Evolutionary conservation across 2,329 filamentous ascomycete genomes (phyloP).

Genomic region (Dothistroma pini): DNA sequence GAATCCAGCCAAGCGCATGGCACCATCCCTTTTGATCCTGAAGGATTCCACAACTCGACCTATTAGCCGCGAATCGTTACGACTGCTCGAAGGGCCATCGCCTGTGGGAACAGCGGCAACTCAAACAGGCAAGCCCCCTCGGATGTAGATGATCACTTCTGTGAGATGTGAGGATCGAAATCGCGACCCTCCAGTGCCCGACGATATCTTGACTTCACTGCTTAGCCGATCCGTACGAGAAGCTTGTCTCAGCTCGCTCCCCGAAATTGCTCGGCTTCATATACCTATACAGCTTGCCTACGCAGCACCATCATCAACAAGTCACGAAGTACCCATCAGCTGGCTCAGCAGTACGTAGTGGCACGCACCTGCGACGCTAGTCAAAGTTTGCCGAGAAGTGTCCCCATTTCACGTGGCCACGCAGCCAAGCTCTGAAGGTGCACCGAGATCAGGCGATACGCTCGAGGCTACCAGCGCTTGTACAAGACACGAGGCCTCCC

Average conservation of each 20-base stretch:
- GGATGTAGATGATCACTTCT: slow-evolving; percentile 1
- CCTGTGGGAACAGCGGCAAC: slow-evolving; percentile 6
- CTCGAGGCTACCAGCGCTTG: not conserved
- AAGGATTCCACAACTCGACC: not conserved
- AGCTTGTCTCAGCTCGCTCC: slow-evolving; percentile 20
- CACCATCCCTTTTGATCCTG: slow-evolving; percentile 1
- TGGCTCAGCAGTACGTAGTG: not conserved
- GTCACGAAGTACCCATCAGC: not conserved
- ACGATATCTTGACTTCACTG: slow-evolving; percentile 9
- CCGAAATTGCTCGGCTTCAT: slow-evolving; percentile 1
- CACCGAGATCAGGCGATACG: slow-evolving; percentile 16
- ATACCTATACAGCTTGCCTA: not conserved
- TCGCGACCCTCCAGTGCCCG: slow-evolving; percentile 5
- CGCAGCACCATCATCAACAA: not conserved
- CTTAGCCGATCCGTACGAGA: slow-evolving; percentile 10
- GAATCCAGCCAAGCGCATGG: not conserved
- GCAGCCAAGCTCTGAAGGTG: slow-evolving; percentile 11
- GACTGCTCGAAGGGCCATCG: not conserved
- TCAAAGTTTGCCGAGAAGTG: slow-evolving; percentile 7
- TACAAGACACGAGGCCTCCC: not conserved
- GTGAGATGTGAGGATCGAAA: slow-evolving; percentile 10
- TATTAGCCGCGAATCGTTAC: not conserved
- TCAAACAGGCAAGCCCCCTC: not conserved
- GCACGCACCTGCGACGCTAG: not conserved
- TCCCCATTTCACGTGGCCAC: slow-evolving; percentile 15